Percentiles rank a stretch among this genome's conserved stretches.
phyloP scores from a whole-genome alignment of 2,329 filamentous ascomycete species.

The Xylariaceae sp. region DNA sequence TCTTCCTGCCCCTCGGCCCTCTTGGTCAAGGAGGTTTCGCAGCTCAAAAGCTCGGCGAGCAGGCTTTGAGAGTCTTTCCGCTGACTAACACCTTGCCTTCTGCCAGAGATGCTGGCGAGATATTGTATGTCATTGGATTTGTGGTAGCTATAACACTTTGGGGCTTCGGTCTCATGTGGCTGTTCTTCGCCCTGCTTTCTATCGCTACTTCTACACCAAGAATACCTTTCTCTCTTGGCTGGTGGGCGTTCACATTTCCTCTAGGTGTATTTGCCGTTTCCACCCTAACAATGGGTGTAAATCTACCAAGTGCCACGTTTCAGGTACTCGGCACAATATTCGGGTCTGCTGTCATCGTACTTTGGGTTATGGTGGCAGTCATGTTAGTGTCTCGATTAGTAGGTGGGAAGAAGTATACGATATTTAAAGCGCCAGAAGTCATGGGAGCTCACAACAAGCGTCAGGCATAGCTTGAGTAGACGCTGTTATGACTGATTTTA shows the following conservation, averaged over 20 bases:
- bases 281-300: constrained; percentile 12
- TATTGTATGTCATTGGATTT: constrained; percentile 59
- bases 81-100: constrained; percentile 29
- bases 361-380: constrained; percentile 11
- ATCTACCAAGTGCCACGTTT: constrained; percentile 9
- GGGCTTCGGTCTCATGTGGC: constrained; percentile 44
- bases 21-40: constrained; percentile 65
- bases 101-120: constrained; percentile 42
- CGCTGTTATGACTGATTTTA: no score
- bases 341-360: constrained; percentile 9
- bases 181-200: constrained; percentile 41
- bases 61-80: constrained; percentile 42
- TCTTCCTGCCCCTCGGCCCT: constrained; percentile 66
- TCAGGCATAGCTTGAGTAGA: background rate
- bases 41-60: constrained; percentile 50
- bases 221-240: constrained; percentile 47
- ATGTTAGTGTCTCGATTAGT: constrained; percentile 3
- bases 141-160: constrained; percentile 43
- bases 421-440: constrained; percentile 14
- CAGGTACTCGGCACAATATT: constrained; percentile 11
- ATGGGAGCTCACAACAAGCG: constrained; percentile 10
- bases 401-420: constrained; percentile 8
- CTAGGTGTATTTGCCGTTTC: constrained; percentile 38
- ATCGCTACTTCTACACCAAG: constrained; percentile 29
- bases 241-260: constrained; percentile 49